Conservation (phyloP, 306 rosid species). For the Begonia peltatifolia region DNA sequence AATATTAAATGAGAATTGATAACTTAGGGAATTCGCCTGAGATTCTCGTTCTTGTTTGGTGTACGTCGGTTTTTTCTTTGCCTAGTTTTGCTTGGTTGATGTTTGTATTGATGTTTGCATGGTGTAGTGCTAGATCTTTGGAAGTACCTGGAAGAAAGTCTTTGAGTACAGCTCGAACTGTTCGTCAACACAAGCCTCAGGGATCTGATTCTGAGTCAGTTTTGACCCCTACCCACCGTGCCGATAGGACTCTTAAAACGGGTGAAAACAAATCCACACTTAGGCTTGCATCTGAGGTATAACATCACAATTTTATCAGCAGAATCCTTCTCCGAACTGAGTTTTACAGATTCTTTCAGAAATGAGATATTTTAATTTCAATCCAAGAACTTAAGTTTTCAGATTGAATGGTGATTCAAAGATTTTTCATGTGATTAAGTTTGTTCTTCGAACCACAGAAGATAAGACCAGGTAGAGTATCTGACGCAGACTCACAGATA, state of each 20-base stretch:
- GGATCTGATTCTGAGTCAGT: conserved; percentile 34
- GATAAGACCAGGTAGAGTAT: conserved; percentile 37
- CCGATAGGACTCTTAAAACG: conserved; percentile 35
- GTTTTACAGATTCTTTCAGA: too few species aligned
- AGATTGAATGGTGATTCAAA: too few species aligned
- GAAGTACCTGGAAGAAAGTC: conserved; percentile 51
- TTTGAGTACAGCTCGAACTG: conserved; percentile 33
- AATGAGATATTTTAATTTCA: too few species aligned
- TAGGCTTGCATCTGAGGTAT: conserved; percentile 63
- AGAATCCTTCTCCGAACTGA: too few species aligned
- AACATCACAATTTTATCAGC: too few species aligned
- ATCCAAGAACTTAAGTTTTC: too few species aligned
- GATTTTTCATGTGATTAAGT: not conserved
- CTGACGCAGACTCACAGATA: conserved; percentile 54
- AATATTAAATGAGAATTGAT: too few species aligned
- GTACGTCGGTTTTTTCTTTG: too few species aligned
- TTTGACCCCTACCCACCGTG: conserved; percentile 23
- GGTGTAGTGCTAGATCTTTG: conserved; percentile 21
- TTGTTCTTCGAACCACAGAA: conserved; percentile 23
- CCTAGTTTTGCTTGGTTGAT: not conserved
- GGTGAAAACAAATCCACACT: conserved; percentile 35
- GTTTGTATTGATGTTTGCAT: not conserved
- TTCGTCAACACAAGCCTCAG: conserved; percentile 30
- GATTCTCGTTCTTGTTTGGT: too few species aligned
- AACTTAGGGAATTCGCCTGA: too few species aligned